These are phyloP conservation scores for Claviceps pazoutovae DNA, from an alignment of 2,329 filamentous ascomycete species.

Conservation along the genomic window DNA sequence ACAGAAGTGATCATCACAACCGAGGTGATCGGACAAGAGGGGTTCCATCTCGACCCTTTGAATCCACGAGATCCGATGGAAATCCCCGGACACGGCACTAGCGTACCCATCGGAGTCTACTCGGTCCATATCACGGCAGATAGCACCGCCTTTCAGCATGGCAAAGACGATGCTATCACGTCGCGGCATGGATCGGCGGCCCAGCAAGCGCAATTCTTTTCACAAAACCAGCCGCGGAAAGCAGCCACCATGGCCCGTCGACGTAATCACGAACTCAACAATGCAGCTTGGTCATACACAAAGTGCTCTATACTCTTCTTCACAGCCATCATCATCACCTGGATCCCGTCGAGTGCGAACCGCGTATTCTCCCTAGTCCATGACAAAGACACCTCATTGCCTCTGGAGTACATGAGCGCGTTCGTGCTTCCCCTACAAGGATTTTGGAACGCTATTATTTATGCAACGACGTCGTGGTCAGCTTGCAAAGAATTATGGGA, in stretches of 20 bases:
- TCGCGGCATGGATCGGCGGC: constrained; percentile 15
- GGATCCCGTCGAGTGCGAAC: constrained; percentile 67
- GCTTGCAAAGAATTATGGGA: constrained; percentile 39
- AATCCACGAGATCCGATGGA: constrained; percentile 8
- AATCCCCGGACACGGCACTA: constrained; percentile 4
- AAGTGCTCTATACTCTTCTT: constrained; percentile 62
- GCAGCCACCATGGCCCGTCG: constrained; percentile 17
- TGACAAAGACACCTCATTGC: constrained; percentile 34
- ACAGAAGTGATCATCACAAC: constrained; percentile 52
- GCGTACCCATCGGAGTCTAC: constrained; percentile 22
- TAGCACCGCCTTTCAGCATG: background rate
- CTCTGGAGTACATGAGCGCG: constrained; percentile 55
- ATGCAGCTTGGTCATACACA: constrained; percentile 54
- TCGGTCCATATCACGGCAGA: constrained; percentile 36
- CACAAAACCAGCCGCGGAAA: constrained; percentile 9
- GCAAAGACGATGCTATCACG: constrained; percentile 12
- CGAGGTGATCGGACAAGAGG: constrained; percentile 21
- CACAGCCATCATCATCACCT: constrained; percentile 55
- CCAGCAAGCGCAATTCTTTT: constrained; percentile 7
- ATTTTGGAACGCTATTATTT: constrained; percentile 74
- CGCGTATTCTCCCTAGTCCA: constrained; percentile 57
- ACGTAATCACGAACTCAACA: constrained; percentile 39
- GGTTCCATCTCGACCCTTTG: constrained; percentile 14
- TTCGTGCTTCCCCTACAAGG: constrained; percentile 70
- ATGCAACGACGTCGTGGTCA: constrained; percentile 53